Conservation (phyloP, 331 rosid genomes). For the Prunus yedoensis region DNA sequence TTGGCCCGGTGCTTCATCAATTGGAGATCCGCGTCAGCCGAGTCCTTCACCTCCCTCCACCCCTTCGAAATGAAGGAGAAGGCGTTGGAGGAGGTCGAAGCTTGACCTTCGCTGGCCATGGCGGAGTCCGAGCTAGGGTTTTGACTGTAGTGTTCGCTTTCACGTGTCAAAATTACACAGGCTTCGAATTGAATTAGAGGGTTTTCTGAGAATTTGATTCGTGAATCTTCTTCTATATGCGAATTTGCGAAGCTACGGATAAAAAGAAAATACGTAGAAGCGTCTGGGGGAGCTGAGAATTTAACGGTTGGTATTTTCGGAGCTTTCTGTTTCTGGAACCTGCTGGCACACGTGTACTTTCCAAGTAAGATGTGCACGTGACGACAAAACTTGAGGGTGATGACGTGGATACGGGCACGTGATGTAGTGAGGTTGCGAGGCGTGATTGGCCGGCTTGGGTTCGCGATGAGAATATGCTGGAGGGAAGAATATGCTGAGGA, state of each 20-base stretch:
- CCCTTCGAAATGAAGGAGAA: slow-evolving; percentile 88
- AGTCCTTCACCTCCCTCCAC: slow-evolving; percentile 89
- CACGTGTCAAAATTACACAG: background rate
- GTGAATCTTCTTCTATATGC: background rate
- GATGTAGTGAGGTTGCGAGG: background rate
- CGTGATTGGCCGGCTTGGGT: background rate
- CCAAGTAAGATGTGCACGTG: slow-evolving; percentile 44
- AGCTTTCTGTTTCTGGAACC: slow-evolving; percentile 26
- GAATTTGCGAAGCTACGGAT: background rate
- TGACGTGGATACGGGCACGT: background rate
- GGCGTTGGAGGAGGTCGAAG: slow-evolving; percentile 57
- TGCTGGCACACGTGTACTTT: slow-evolving; percentile 3
- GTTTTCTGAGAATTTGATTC: background rate
- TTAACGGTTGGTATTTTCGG: slow-evolving; percentile 42
- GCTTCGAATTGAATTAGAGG: background rate
- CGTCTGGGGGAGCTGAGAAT: background rate
- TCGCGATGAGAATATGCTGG: slow-evolving; percentile 22
- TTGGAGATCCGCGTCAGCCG: slow-evolving; percentile 93
- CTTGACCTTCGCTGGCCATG: slow-evolving; percentile 55
- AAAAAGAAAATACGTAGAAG: background rate
- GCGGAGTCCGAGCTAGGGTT: slow-evolving; percentile 13
- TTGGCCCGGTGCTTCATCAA: slow-evolving; percentile 87
- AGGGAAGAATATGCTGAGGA: slow-evolving; percentile 14
- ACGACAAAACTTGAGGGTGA: background rate
- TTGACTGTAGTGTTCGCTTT: background rate